Percentiles rank a stretch among this genome's conserved stretches.
Evolutionary conservation across 176 grass and related monocot genomes (phyloP).

Genomic region (Tillandsia fasciculata): DNA sequence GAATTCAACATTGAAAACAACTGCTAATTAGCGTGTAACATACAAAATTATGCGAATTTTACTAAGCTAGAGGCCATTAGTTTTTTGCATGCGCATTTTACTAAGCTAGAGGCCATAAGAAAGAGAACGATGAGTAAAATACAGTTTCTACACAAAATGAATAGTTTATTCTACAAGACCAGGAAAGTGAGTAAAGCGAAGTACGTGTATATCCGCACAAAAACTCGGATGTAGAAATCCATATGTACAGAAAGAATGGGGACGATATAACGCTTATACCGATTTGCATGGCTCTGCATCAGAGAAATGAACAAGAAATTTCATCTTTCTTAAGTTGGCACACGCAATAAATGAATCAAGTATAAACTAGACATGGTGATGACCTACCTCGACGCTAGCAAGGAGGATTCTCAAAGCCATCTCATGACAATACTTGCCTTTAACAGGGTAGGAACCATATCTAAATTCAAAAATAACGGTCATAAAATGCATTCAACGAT

Average conservation of each 20-base stretch:
- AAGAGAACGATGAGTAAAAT: background rate
- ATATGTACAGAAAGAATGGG: constrained; percentile 86
- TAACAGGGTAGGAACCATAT: constrained; percentile 89
- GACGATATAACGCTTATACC: constrained; percentile 91
- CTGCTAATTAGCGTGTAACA: background rate
- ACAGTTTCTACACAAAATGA: background rate
- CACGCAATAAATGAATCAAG: too few relatives aligned
- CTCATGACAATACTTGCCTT: constrained; percentile 94
- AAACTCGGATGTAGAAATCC: constrained; percentile 98
- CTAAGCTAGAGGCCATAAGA: background rate
- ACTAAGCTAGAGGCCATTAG: too few relatives aligned
- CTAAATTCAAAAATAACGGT: constrained; percentile 40
- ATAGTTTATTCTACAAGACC: background rate
- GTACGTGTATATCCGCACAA: constrained; percentile 96
- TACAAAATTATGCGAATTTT: background rate
- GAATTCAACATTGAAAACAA: background rate
- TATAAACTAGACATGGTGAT: background rate
- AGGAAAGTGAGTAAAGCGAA: constrained; percentile 9
- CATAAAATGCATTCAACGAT: constrained; percentile 7
- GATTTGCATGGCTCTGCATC: constrained; percentile 91
- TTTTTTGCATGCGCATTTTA: too few relatives aligned
- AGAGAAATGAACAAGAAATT: constrained; percentile 17
- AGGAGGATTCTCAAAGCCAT: constrained; percentile 99
- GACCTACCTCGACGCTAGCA: constrained; percentile 83
- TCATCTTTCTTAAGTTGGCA: background rate